Base-by-base conservation (phyloP, 2,329 filamentous ascomycete genomes). In the Endocalyx cinctus region DNA sequence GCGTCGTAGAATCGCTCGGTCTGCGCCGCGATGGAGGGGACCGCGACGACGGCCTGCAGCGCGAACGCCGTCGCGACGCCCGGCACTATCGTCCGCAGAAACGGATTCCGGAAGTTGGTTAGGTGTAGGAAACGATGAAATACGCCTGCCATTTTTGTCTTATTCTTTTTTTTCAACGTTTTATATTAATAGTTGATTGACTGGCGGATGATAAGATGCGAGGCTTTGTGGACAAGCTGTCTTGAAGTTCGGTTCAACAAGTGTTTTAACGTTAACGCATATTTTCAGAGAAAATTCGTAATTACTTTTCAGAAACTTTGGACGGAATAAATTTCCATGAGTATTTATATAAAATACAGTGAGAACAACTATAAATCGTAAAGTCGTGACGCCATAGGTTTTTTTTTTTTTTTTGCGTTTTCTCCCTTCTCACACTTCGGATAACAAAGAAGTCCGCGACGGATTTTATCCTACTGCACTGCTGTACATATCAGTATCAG, bases 1-100 rank as follows among this genome's bases (percentile, higher is more conserved):
- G 81, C 56, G 52, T 85, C 82, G 54, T 82, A 85, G 64, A 82
- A 82, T 23, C 74, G 71, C 50, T 85, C 82, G 6, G 74, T 73
- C 47, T 77, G 69, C 19, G 65, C 62, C 17, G 69, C 42, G 39
- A 82, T 75, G 5, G 77, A 82, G 5, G 81, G 81, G 2, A 80
- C 52, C 5, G 76, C 80, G 6, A 77, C 73, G 25, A 69, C 74
- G 7, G 71, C 65, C 60, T 84, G 81, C 29, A 84, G 64, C 2
- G 72, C 74, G 45, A 79, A 79, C 2, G 79, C 79, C 8, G 80
- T 70, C 5, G 71, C 70, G 10, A 82, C 68, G 22, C 70, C 71
- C 2, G 80, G 81, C 3, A 82, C 63, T 8, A 82, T 59, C 1
- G 76, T 81, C 27, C 77, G 69, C 10, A 84, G 64, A 37, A 84